Conservation (phyloP, 23 red algal genomes). For the Gracilaria gracilis region DNA sequence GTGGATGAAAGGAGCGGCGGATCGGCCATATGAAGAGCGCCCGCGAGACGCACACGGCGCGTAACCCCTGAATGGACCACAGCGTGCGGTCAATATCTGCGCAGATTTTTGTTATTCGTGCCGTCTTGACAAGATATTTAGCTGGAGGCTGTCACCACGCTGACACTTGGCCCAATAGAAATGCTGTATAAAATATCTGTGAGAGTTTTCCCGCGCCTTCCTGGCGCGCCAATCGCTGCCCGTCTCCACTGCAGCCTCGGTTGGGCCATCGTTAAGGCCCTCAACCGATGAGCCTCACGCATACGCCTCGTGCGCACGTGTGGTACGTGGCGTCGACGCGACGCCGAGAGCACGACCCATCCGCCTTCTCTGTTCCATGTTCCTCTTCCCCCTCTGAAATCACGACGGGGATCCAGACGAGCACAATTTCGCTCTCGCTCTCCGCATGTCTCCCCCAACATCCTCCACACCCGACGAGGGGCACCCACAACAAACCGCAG, state of each 20-base stretch:
- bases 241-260: too few species aligned
- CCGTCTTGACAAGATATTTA: neutral
- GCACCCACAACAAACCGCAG: too few species aligned
- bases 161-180: slow-evolving; percentile 42
- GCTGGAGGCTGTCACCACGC: neutral
- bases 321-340: neutral
- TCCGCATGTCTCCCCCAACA: too few species aligned
- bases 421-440: too few species aligned
- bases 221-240: too few species aligned
- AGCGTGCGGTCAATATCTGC: slow-evolving; percentile 17
- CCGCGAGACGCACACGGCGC: neutral
- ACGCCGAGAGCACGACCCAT: neutral
- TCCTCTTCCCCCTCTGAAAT: too few species aligned
- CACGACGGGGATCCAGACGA: too few species aligned
- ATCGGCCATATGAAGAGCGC: neutral
- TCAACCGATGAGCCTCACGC: too few species aligned
- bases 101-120: slow-evolving; percentile 18
- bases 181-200: slow-evolving; percentile 8
- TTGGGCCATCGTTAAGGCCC: too few species aligned
- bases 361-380: too few species aligned
- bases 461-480: too few species aligned
- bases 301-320: neutral
- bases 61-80: neutral
- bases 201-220: neutral
- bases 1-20: neutral